phyloP scores from a whole-genome alignment of 805 yeast species.

The Dipodascopsis uninucleata region DNA sequence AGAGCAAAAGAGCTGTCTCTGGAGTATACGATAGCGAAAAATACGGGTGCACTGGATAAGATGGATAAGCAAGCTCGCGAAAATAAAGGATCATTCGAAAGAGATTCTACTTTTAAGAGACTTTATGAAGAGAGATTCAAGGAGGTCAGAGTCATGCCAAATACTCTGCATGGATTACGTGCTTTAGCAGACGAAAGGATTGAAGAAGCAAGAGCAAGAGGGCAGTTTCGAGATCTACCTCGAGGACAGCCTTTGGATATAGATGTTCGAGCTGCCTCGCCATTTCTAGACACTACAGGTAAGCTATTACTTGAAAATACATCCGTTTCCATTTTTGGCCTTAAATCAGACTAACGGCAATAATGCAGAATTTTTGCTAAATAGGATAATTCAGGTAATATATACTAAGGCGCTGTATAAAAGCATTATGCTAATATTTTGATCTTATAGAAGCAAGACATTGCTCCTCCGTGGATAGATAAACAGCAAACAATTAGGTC shows the following conservation, averaged over 20 bases:
- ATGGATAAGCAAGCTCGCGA: constrained; percentile 21
- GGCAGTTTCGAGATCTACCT: constrained; percentile 59
- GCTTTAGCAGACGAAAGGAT: constrained; percentile 74
- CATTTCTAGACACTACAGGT: constrained; percentile 55
- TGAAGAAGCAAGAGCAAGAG: constrained; percentile 67
- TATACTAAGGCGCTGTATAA: not conserved
- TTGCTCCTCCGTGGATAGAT: constrained; percentile 88
- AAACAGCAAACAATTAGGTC: constrained; percentile 56
- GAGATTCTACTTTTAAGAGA: constrained; percentile 49
- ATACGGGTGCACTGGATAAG: constrained; percentile 33
- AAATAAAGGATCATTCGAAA: constrained; percentile 37
- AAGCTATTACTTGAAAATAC: not conserved
- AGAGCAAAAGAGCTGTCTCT: constrained; percentile 62
- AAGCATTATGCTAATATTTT: not conserved
- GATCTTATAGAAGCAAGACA: constrained; percentile 54
- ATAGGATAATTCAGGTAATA: constrained; percentile 55
- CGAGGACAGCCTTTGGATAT: constrained; percentile 59
- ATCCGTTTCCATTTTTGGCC: too few relatives aligned
- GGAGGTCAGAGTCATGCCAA: constrained; percentile 48
- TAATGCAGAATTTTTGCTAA: constrained; percentile 61
- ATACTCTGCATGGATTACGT: constrained; percentile 35
- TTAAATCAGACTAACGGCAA: too few relatives aligned
- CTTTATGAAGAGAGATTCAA: constrained; percentile 60
- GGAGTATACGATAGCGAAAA: constrained; percentile 56
- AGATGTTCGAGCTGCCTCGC: constrained; percentile 44